Base-by-base conservation (phyloP, 2,329 filamentous ascomycete species). In the Endothia cerciana region DNA sequence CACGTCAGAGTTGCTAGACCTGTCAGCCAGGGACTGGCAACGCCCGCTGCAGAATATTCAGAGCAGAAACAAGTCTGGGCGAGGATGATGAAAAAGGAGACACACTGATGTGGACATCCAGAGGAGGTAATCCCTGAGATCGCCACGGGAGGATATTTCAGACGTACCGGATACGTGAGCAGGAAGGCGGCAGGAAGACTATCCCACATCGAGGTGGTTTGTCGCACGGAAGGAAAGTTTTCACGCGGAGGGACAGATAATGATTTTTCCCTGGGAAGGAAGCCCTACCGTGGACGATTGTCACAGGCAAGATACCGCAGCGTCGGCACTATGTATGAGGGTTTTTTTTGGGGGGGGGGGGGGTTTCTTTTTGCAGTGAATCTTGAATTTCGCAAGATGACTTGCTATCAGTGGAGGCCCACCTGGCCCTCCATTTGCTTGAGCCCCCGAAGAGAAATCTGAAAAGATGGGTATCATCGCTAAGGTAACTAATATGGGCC, bases 381-480 rank as follows among this genome's bases (percentile, higher is more conserved):
- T 28, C 17, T 2, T 17, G 11, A n/a, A 28, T 30, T 51, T 15
- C 5, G 11, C 25, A 28, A 51, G 47, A 51, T 51, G 22, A 4
- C 13, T 51, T 4, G 13, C 47, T 51, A 19, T 7, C 8, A 7
- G 17, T 7, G 6, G 41, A 22, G n/a, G n/a, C 22, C 47, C 17
- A 51, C 7, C 47, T 51, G 13, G 47, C 13, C 4, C 28, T 49
- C 25, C n/a, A 7, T 51, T 17, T 28, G 7, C 17, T 28, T 15
- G 10, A 25, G 11, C 22, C 30, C 33, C 36, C 8, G 17, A 19
- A 28, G 17, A 30, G 4, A 8, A n/a, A 45, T 7, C 5, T 55
- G 51, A 38, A 57, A 25, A 41, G 2, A 28, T 41, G 36, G 55
- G 55, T 58, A 58, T 58, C 55, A 58, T 58, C 7, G 55, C 30